Evolutionary conservation across 2,329 filamentous ascomycete species (phyloP).

Genomic region (Venturiaceae sp.): DNA sequence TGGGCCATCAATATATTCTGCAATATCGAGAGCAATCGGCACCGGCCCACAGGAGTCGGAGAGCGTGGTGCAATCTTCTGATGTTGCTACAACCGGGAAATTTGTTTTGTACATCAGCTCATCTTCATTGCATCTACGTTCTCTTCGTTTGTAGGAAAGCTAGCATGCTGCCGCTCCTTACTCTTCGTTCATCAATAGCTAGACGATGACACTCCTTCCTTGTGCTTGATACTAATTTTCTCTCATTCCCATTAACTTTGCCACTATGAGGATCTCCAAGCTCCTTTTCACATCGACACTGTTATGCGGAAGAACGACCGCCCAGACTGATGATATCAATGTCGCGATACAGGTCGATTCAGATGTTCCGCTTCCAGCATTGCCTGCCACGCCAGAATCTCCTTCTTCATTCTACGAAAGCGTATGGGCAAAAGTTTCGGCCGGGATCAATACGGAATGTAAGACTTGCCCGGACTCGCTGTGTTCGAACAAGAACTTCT

Average conservation of each 20-base stretch:
- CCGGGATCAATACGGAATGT: conserved; percentile 1
- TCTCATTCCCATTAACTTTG: background rate
- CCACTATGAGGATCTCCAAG: background rate
- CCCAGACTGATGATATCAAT: background rate
- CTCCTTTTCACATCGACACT: background rate
- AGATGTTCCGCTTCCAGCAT: background rate
- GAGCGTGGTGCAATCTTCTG: background rate
- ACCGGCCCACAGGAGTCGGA: background rate
- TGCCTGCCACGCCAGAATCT: background rate
- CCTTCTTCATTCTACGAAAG: background rate
- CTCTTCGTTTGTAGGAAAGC: background rate
- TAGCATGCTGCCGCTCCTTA: background rate
- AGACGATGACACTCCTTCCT: background rate
- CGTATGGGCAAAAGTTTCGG: background rate
- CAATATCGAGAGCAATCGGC: background rate
- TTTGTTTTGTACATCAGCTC: background rate
- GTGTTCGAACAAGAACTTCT: conserved; percentile 1
- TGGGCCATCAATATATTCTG: background rate
- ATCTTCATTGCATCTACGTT: background rate
- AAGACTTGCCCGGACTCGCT: conserved; percentile 1
- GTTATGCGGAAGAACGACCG: background rate
- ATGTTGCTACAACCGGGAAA: background rate
- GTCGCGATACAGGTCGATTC: background rate
- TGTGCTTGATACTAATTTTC: background rate
- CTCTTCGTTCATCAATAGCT: background rate